Base-by-base conservation (phyloP, 1,284 basidiomycete genomes). In the Naganishia cerealis region DNA sequence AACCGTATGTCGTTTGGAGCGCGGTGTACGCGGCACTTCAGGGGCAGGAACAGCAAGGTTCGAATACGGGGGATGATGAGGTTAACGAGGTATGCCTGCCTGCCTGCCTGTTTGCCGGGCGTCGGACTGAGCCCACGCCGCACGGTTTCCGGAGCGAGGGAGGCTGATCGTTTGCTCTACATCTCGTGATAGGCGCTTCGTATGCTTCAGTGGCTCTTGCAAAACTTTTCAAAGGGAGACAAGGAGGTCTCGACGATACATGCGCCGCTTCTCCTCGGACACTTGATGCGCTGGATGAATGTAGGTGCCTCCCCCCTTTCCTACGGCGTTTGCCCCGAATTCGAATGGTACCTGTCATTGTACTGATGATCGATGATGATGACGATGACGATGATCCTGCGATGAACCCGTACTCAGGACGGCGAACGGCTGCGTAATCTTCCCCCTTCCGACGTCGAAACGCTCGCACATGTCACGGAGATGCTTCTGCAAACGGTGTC, bases 1-100 rank as follows among this genome's bases (percentile, higher is more conserved):
- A 99, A 72, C 94, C 94, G 1, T 86, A 87, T 67, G 84, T 94
- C 40, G 82, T 94, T 1, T 99, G 94, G 92, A 90, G 87, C 71
- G 85, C 88, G 50, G 77, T 98, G 0, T 85, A 91, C 59, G 76
- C 79, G 21, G 81, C 85, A 3, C 79, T 89, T 48, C 81, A 86
- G 70, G 57, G 53, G 2, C 57, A 69, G 21, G 26, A 52, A 39
- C n/a, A n/a, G 29, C 29, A 33, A 33, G 29, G 29, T 2, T 43
- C n/a, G 1, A 39, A 39, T 10, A 18, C n/a, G 29, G 26, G 29
- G 29, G 29, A 33, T 33, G 29, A 10, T 16, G 29, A n/a, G 46
- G 42, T 48, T 9, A 15, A 42, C 38, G 39, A 63, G 50, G 61
- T 63, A 62, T 42, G 39, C 42, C 0, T 16, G 15, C 1, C n/a